These are phyloP conservation scores for Boletus subcaerulescens DNA, from an alignment of 768 basidiomycete species.

Conservation along the genomic window DNA sequence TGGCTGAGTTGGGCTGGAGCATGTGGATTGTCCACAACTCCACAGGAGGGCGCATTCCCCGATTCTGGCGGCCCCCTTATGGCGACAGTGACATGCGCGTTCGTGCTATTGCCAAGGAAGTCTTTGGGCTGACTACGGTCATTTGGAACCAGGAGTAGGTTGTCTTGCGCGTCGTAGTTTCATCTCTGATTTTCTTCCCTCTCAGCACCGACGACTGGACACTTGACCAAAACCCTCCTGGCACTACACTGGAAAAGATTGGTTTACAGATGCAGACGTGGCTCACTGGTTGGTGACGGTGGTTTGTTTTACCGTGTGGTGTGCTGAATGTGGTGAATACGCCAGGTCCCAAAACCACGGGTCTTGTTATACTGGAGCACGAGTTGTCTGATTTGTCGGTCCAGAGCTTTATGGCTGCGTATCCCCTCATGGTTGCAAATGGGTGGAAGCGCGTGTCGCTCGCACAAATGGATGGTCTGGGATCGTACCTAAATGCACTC, in stretches of 20 bases:
- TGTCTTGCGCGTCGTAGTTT: background rate
- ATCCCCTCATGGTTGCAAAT: constrained; percentile 57
- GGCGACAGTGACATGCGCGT: constrained; percentile 85
- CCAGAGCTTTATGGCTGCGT: constrained; percentile 62
- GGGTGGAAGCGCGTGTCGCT: constrained; percentile 71
- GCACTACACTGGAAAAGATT: constrained; percentile 48
- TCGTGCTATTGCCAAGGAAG: constrained; percentile 77
- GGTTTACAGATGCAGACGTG: constrained; percentile 50
- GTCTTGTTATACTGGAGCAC: constrained; percentile 83
- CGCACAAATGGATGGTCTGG: constrained; percentile 40
- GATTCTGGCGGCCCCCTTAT: constrained; percentile 87
- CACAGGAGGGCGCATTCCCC: constrained; percentile 71
- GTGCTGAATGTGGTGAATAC: background rate
- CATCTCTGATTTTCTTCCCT: background rate
- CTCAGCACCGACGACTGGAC: constrained; percentile 77
- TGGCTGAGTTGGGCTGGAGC: constrained; percentile 79
- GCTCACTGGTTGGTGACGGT: constrained; percentile 43
- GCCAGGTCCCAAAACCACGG: constrained; percentile 66
- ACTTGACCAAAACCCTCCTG: constrained; percentile 37
- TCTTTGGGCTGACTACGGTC: constrained; percentile 82
- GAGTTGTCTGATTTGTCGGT: constrained; percentile 65
- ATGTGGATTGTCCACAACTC: constrained; percentile 76
- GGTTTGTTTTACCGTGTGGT: background rate
- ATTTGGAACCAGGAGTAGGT: constrained; percentile 88
- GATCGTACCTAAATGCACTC: constrained; percentile 47